Evolutionary conservation across 2,329 filamentous ascomycete species (phyloP), one percentile per base, ranked within the genome.

Genomic region (Fusarium sororula): DNA sequence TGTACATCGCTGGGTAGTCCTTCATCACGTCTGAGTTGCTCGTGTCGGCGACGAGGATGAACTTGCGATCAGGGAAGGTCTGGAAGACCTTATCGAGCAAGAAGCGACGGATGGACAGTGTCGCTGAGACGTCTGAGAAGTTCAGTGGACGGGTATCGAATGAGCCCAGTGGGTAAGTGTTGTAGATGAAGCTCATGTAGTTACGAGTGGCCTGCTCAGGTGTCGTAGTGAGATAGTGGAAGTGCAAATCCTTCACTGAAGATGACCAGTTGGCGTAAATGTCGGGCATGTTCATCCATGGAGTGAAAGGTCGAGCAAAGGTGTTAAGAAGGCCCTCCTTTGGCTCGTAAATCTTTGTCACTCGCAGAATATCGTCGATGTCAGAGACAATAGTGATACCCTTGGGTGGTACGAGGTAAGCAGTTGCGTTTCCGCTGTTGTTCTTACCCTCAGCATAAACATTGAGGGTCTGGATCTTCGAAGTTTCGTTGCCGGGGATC

Each of bases 171-270:
- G 93, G 93, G 79, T 95, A 95, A 12, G 88, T 94, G 78, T 90
- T 89, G 85, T 93, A 95, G 80, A 95, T 94, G 82, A 92, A 92
- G 68, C 92, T 88, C 92, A 94, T 94, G 83, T 95, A 95, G 74
- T 91, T 92, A 47, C 93, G 86, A 1, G 93, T 94, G 9, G 90
- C 87, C 80, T 95, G 93, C 82, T 95, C 93, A 0, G 93, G 93
- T 0, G 93, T 94, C 0, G 93, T 95, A 1, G 93, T 95, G 26
- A 95, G 86, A 82, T 95, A 95, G 83, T 95, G 93, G 84, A 95
- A 95, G 80, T 95, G 93, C 70, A 91, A 86, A 77, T 93, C 87
- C 0, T 89, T 87, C 20, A 94, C 85, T 28, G 86, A 89, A n/a
- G 83, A 83, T 3, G 88, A 90, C 92, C 93, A 95, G 78, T 94